Percentiles rank a stretch among this genome's conserved stretches.
phyloP scores from a whole-genome alignment of 2,329 filamentous ascomycete species.

The Apiospora arundinis region DNA sequence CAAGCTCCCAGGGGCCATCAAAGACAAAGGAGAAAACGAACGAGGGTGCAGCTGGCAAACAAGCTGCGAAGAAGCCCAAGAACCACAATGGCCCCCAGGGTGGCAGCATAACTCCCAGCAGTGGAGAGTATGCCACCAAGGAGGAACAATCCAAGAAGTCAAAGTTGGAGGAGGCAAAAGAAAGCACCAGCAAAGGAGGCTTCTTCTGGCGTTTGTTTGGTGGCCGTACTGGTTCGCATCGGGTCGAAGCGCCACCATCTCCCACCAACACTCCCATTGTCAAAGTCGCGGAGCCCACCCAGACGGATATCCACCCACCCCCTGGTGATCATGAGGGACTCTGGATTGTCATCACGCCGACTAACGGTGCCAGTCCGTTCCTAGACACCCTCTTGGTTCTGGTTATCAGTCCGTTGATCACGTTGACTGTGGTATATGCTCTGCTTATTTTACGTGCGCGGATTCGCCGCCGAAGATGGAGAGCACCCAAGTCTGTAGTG shows the following conservation, averaged over 20 bases:
- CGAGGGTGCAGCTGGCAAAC: slow-evolving; percentile 23
- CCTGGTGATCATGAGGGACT: slow-evolving; percentile 72
- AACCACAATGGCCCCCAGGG: slow-evolving; percentile 56
- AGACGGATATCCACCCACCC: slow-evolving; percentile 37
- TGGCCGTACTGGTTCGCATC: slow-evolving; percentile 44
- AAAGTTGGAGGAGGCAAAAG: slow-evolving; percentile 30
- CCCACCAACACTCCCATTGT: slow-evolving; percentile 33
- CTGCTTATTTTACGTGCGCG: slow-evolving; percentile 86
- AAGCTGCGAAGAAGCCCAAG: slow-evolving; percentile 34
- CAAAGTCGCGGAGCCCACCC: slow-evolving; percentile 33
- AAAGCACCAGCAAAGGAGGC: slow-evolving; percentile 36
- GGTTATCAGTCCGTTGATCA: slow-evolving; percentile 93
- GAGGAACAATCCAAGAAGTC: slow-evolving; percentile 32
- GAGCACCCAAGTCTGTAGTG: slow-evolving; percentile 96
- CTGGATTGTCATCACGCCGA: slow-evolving; percentile 96
- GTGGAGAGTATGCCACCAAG: slow-evolving; percentile 69
- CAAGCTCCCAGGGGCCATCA: slow-evolving; percentile 36
- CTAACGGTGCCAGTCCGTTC: slow-evolving; percentile 88
- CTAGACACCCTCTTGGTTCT: slow-evolving; percentile 96
- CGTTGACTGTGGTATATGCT: slow-evolving; percentile 90
- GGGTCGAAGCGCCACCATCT: slow-evolving; percentile 35
- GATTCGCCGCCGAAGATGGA: slow-evolving; percentile 88
- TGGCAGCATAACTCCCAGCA: slow-evolving; percentile 74
- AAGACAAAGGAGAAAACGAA: slow-evolving; percentile 35
- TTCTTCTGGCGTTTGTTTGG: slow-evolving; percentile 59